These are phyloP conservation scores for Mycogone perniciosa DNA, from an alignment of 2,329 filamentous ascomycete species.

Conservation along the genomic window DNA sequence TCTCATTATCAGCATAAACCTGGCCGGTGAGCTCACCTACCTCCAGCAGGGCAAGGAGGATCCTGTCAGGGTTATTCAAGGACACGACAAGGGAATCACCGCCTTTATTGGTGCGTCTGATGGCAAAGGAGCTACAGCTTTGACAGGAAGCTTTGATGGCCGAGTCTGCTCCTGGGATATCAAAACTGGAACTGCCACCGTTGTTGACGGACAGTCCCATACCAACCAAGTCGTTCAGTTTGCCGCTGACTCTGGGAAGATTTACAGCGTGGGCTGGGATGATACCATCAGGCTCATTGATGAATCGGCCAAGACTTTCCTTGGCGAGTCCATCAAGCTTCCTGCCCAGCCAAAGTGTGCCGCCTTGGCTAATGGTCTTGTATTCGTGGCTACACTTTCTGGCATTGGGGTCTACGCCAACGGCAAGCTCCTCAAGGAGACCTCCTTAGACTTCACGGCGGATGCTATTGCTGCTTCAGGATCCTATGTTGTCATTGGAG, in stretches of 20 bases:
- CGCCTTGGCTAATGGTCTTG: conserved; percentile 43
- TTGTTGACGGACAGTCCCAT: conserved; percentile 74
- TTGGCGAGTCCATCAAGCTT: conserved; percentile 60
- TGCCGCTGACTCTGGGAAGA: conserved; percentile 51
- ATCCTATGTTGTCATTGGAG: conserved; percentile 67
- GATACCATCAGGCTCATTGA: conserved; percentile 80
- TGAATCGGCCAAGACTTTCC: conserved; percentile 66
- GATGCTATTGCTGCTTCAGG: conserved; percentile 66
- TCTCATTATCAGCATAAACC: conserved; percentile 81
- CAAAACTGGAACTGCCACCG: conserved; percentile 58
- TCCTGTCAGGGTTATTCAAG: conserved; percentile 68
- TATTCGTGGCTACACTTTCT: conserved; percentile 52
- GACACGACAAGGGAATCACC: conserved; percentile 89
- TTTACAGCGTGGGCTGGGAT: conserved; percentile 92
- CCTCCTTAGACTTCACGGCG: conserved; percentile 57
- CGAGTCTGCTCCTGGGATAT: conserved; percentile 80
- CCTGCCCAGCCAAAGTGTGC: conserved; percentile 76
- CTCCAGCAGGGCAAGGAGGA: conserved; percentile 64
- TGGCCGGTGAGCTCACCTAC: conserved; percentile 87
- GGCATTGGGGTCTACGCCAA: conserved; percentile 50
- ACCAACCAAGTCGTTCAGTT: conserved; percentile 82
- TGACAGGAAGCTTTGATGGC: conserved; percentile 90
- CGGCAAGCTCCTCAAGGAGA: conserved; percentile 53
- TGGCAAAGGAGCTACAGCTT: conserved; percentile 59
- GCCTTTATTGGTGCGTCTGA: conserved; percentile 48